Conservation (phyloP, 169 alveolate genomes). For the Besnoitia besnoiti region DNA sequence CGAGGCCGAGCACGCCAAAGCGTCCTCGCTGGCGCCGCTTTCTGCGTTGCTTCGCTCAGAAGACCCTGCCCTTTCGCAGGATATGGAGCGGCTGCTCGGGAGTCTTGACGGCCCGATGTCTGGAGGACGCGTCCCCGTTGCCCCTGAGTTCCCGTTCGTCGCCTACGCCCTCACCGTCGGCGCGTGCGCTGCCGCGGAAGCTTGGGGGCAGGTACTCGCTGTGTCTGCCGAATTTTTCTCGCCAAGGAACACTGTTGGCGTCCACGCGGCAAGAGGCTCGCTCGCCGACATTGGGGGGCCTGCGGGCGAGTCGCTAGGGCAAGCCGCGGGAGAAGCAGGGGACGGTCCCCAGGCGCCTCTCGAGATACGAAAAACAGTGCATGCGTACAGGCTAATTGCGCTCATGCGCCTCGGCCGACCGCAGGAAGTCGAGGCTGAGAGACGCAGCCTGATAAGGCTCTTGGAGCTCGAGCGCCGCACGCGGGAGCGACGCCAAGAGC, state of each 20-base stretch:
- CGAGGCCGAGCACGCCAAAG: background rate
- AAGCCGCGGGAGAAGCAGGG: background rate
- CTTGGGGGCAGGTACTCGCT: constrained; percentile 19
- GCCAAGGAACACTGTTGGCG: background rate
- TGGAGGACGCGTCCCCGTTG: background rate
- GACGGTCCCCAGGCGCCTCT: background rate
- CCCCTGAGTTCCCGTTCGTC: constrained; percentile 23
- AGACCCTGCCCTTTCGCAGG: background rate
- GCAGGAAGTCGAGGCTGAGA: background rate
- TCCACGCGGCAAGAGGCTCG: background rate
- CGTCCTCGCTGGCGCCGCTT: background rate
- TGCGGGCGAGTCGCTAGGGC: background rate
- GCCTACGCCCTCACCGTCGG: constrained; percentile 7
- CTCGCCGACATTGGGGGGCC: background rate
- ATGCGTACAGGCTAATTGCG: constrained; percentile 18
- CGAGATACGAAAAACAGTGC: background rate
- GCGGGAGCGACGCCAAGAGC: background rate
- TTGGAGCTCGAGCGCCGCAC: background rate
- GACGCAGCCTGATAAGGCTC: background rate
- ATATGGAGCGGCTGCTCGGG: background rate
- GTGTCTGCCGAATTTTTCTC: background rate
- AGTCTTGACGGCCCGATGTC: background rate
- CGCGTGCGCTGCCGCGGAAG: background rate
- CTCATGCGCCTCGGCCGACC: background rate
- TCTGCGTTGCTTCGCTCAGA: too few relatives aligned